Conservation (phyloP, 169 alveolate species). For the Eimeria maxima region DNA sequence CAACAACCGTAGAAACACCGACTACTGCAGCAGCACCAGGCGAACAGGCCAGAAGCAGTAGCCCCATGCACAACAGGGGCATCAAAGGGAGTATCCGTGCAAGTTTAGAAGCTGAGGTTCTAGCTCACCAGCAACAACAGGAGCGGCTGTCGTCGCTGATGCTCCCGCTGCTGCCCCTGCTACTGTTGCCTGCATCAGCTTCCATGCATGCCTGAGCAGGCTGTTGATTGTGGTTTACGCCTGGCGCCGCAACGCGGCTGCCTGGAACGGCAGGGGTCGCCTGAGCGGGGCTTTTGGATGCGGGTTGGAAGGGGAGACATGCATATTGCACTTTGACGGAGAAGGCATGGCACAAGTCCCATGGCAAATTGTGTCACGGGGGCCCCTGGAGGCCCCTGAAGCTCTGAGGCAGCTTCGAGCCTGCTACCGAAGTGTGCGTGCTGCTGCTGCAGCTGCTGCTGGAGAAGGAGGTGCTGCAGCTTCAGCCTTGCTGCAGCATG, state of each 20-base stretch:
- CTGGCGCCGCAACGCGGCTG: no score
- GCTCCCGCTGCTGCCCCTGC: background rate
- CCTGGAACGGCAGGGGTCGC: no score
- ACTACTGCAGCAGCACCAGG: background rate
- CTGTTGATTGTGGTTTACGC: no score
- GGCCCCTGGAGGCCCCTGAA: conserved; percentile 37
- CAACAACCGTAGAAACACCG: background rate
- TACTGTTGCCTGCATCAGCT: background rate
- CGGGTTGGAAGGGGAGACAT: no score
- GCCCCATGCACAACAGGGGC: background rate
- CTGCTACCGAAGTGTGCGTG: conserved; percentile 15
- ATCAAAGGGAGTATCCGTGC: background rate
- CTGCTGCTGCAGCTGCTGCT: background rate
- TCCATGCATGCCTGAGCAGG: no score
- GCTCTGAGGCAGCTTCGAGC: conserved; percentile 34
- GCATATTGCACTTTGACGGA: background rate
- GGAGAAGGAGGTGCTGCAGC: conserved; percentile 29
- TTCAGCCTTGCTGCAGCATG: conserved; percentile 25
- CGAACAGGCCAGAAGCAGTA: background rate
- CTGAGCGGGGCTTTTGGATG: no score
- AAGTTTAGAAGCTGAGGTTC: background rate
- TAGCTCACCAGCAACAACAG: background rate
- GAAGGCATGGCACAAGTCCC: conserved; percentile 52
- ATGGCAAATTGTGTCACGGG: conserved; percentile 3
- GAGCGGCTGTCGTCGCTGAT: no score